Percentiles rank a stretch among this genome's conserved stretches.
phyloP scores from a whole-genome alignment of 75 land plant genomes.

The Sequoia sempervirens region DNA sequence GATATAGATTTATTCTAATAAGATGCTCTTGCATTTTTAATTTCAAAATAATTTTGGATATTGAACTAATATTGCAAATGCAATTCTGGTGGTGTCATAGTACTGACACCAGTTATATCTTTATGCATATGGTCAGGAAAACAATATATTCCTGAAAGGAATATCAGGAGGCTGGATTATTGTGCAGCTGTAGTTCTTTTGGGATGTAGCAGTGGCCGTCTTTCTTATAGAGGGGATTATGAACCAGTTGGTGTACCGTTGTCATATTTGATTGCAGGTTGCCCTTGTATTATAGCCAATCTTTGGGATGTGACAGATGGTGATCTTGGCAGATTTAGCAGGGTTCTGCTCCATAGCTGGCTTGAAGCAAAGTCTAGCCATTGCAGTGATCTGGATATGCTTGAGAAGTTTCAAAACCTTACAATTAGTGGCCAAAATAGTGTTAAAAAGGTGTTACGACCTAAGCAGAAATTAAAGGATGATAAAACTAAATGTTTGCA shows the following conservation, averaged over 20 bases:
- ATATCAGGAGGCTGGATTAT: slow-evolving; percentile 53
- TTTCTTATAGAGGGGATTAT: slow-evolving; percentile 56
- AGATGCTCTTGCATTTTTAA: too few relatives aligned
- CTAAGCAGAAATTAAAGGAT: not conserved
- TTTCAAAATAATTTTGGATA: not conserved
- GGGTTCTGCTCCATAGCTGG: slow-evolving; percentile 75
- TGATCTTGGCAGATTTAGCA: slow-evolving; percentile 87
- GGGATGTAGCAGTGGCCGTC: slow-evolving; percentile 97
- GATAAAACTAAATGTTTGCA: not conserved
- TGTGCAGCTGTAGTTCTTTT: slow-evolving; percentile 89
- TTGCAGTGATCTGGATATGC: not conserved
- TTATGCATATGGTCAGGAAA: slow-evolving; percentile 39
- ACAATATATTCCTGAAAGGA: slow-evolving; percentile 65
- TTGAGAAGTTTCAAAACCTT: not conserved
- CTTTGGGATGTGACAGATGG: slow-evolving; percentile 98
- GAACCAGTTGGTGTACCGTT: slow-evolving; percentile 68
- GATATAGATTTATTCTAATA: too few relatives aligned
- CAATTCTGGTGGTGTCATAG: not conserved
- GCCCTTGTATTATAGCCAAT: slow-evolving; percentile 81
- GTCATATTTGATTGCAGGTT: slow-evolving; percentile 75
- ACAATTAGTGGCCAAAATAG: not conserved
- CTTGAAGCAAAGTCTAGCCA: slow-evolving; percentile 30
- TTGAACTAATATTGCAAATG: not conserved
- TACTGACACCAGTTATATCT: not conserved
- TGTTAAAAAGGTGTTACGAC: not conserved